Evolutionary conservation across 495 filamentous ascomycete genomes (phyloP).

Genomic region (Margaritispora aquatica): DNA sequence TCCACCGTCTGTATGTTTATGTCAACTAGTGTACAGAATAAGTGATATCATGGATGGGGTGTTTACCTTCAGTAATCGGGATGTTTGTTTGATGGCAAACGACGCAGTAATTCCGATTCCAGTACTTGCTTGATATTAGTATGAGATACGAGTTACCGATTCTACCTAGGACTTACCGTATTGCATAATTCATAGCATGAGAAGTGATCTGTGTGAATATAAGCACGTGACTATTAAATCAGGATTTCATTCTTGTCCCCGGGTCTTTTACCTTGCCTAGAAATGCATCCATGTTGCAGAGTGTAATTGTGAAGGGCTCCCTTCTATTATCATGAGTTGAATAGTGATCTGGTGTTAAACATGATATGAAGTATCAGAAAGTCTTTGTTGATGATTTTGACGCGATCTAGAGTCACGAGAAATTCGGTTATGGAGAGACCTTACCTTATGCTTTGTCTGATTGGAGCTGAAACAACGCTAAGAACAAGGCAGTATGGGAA

Average conservation of each 20-base stretch:
- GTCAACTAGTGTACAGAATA: too few relatives aligned
- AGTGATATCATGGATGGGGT: neutral
- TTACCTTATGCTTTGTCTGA: neutral
- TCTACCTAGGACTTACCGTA: conserved; percentile 39
- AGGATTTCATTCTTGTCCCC: too few relatives aligned
- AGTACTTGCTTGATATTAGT: conserved; percentile 43
- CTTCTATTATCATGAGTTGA: neutral
- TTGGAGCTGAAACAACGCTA: neutral
- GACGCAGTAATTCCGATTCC: conserved; percentile 81
- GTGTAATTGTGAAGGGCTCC: neutral
- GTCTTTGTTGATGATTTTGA: neutral
- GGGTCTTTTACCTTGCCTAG: conserved; percentile 48
- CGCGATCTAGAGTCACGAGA: conserved; percentile 12
- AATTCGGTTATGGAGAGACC: neutral
- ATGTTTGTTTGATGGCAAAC: conserved; percentile 79
- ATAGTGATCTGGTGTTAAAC: neutral
- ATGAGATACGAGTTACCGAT: neutral
- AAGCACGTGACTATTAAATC: conserved; percentile 19
- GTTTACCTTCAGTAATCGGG: conserved; percentile 69
- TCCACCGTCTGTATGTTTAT: conserved; percentile 51
- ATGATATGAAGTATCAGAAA: neutral
- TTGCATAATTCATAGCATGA: conserved; percentile 89
- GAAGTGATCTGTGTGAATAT: conserved; percentile 50
- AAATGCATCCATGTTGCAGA: conserved; percentile 67
- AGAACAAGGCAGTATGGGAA: neutral